Conservation (phyloP, 2,329 filamentous ascomycete genomes). For the Penicillium fuscoglaucum region DNA sequence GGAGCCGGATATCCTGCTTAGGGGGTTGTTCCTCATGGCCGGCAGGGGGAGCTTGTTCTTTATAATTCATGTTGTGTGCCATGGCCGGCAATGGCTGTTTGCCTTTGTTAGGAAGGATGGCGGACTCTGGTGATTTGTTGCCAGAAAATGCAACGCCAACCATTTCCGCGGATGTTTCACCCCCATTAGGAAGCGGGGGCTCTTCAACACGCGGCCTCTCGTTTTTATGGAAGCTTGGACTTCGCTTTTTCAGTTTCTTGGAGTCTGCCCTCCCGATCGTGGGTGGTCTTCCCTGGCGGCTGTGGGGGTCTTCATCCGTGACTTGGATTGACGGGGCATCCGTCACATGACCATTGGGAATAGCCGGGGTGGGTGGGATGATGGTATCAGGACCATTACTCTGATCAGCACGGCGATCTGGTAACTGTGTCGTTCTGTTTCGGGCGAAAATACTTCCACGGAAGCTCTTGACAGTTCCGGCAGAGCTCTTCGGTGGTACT, state of each 20-base stretch:
- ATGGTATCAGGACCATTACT: conserved; percentile 25
- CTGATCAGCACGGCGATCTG: conserved; percentile 48
- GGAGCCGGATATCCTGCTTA: conserved; percentile 43
- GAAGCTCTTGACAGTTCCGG: conserved; percentile 68
- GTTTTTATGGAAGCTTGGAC: conserved; percentile 33
- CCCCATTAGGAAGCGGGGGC: conserved; percentile 26
- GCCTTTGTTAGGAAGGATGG: conserved; percentile 26
- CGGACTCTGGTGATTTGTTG: conserved; percentile 19
- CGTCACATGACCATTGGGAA: conserved; percentile 25
- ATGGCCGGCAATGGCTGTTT: conserved; percentile 37
- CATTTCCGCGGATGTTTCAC: conserved; percentile 22
- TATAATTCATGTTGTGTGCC: conserved; percentile 41
- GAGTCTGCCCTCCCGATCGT: conserved; percentile 35
- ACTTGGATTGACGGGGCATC: conserved; percentile 73
- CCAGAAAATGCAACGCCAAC: conserved; percentile 35
- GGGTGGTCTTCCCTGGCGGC: conserved; percentile 31
- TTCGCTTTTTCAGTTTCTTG: conserved; percentile 36
- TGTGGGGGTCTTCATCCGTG: conserved; percentile 59
- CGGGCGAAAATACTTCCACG: conserved; percentile 77
- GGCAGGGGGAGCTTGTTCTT: conserved; percentile 34
- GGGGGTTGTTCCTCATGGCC: conserved; percentile 47
- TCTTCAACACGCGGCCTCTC: conserved; percentile 27
- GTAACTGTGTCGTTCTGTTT: conserved; percentile 50
- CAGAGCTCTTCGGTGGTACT: conserved; percentile 66
- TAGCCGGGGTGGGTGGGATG: conserved; percentile 23